Base-by-base conservation (phyloP, 305 asterid species). In the Solanum hybrid region DNA sequence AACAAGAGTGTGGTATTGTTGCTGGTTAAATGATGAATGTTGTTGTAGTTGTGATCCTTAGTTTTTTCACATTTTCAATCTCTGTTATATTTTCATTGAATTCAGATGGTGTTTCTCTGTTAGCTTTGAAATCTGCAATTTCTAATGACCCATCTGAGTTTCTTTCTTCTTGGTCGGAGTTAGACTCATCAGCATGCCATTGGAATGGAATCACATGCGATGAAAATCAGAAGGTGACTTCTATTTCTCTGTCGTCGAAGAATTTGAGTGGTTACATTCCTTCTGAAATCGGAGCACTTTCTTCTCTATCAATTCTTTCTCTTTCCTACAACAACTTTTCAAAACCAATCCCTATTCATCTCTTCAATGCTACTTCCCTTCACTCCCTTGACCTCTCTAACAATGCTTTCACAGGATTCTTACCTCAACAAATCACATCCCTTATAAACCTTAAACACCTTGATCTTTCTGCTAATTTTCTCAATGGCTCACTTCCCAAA, bases 141-240 rank as follows among this genome's bases (percentile, higher is more conserved):
- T 29, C 90, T 12, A 14, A 86, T 26, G 99, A 96, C 86, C 98
- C 98, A 89, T 90, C 90, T 27, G 85, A 89, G 87, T 95, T 94
- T 38, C 98, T 97, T 0, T 31, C 91, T 26, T 92, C 94, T 8
- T 97, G 99, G 99, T 89, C 94, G 14, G 98, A 95, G 29, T 88
- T 92, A 32, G 98, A 94, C 78, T 85, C 93, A 35, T 92, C 94
- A 19, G 98, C 99, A 19, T 97, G 99, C 93, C 90, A 78, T 17
- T 97, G 99, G 99, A 91, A 31, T 36, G 98, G 99, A 73, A 94
- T 97, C 91, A 90, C 93, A 89, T 97, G 99, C 89, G 97, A 95
- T 86, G 93, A 4, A 64, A 26, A 88, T 90, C 91, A 90, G 79
- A 92, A 89, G 76, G 99, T 96, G 85, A 90, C 78, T 91, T 89